A percentile compares a stretch with the other conserved stretches of the same genome.
Evolutionary conservation across 140 eudicot species (phyloP).

Genomic region (Anethum foeniculum): DNA sequence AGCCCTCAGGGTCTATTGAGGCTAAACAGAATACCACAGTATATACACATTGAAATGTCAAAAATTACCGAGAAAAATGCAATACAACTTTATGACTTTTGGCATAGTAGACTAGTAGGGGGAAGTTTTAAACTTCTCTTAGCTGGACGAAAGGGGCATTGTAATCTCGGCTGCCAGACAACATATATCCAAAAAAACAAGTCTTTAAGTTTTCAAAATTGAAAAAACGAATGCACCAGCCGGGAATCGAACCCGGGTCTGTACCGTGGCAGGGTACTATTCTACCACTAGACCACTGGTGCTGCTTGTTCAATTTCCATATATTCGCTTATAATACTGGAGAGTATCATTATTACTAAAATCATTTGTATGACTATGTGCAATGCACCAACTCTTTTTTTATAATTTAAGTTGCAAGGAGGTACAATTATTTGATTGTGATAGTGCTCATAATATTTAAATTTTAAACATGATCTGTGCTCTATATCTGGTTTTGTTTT

Average conservation of each 20-base stretch:
- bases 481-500: not conserved
- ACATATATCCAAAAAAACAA: not conserved
- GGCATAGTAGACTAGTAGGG: not conserved
- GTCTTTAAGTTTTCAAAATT: not conserved
- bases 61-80: not conserved
- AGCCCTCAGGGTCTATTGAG: not conserved
- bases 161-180: not conserved
- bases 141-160: not conserved
- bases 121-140: too few species aligned
- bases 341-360: too few species aligned
- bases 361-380: not conserved
- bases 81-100: not conserved
- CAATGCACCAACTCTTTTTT: not conserved
- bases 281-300: conserved; percentile 21
- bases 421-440: not conserved
- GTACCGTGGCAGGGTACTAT: conserved; percentile 81
- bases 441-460: not conserved
- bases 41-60: not conserved
- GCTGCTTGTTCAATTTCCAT: not conserved
- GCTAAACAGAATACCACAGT: not conserved
- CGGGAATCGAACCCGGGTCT: conserved; percentile 94
- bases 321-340: too few species aligned
- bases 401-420: not conserved
- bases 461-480: not conserved
- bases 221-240: conserved; percentile 40